A percentile compares a stretch with the other conserved stretches of the same genome.
phyloP scores from a whole-genome alignment of 305 asterid species.

The Solanum hybrid region DNA sequence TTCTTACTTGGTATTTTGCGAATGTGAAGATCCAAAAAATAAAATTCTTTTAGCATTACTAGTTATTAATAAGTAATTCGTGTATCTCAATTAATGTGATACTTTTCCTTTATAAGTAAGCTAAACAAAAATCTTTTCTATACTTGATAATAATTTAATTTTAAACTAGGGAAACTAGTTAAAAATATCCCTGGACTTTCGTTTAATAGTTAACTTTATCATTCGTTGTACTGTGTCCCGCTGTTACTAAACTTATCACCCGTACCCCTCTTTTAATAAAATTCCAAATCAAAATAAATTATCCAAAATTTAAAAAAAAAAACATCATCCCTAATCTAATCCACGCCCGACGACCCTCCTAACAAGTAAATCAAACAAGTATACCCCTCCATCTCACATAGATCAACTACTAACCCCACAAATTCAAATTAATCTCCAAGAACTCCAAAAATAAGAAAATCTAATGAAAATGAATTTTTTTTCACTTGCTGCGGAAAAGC shows the following conservation, averaged over 20 bases:
- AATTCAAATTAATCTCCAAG: not conserved
- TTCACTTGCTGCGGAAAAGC: not conserved
- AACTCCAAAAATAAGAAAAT: not conserved
- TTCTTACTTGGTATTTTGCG: not conserved
- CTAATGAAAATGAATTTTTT: not conserved
- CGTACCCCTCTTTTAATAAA: not conserved
- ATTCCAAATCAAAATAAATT: not conserved
- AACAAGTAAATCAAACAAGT: not conserved
- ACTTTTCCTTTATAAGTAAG: not conserved
- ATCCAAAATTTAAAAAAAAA: rapidly evolving
- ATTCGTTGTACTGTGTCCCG: no score
- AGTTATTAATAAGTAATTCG: no score
- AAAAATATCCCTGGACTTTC: no score
- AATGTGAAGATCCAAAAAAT: not conserved
- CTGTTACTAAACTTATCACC: not conserved
- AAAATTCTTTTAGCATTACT: not conserved
- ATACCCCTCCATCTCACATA: not conserved
- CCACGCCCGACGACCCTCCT: not conserved
- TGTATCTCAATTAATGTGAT: not conserved
- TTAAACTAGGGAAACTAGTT: not conserved
- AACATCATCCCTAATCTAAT: not conserved
- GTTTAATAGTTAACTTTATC: no score
- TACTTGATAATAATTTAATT: no score
- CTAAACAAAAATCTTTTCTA: not conserved
- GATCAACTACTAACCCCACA: not conserved